Evolutionary conservation across 2,329 filamentous ascomycete species (phyloP).

Genomic region (Apiospora aurea): DNA sequence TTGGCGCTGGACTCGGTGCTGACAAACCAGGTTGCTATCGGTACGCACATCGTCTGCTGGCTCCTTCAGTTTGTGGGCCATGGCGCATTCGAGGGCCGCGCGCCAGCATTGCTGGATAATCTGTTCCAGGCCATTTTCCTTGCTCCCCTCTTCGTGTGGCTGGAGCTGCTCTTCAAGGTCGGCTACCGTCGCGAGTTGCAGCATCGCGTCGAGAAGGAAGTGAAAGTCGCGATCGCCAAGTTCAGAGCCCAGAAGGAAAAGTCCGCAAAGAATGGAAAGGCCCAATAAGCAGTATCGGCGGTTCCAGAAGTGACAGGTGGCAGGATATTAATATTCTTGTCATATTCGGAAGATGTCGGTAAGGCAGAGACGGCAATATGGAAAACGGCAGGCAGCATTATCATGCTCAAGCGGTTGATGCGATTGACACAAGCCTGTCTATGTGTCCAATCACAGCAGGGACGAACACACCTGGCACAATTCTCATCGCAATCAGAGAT

Average conservation of each 20-base stretch:
- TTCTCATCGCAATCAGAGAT: not conserved
- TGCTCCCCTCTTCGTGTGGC: conserved; percentile 96
- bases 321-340: not conserved
- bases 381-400: not conserved
- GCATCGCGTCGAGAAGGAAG: conserved; percentile 77
- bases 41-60: conserved; percentile 79
- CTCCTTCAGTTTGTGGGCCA: conserved; percentile 91
- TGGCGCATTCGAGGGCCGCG: conserved; percentile 84
- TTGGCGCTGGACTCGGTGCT: conserved; percentile 61
- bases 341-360: not conserved
- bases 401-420: not conserved
- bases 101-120: conserved; percentile 90
- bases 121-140: conserved; percentile 90
- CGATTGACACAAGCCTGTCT: not conserved
- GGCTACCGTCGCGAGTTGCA: conserved; percentile 92
- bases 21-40: conserved; percentile 66
- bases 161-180: conserved; percentile 88
- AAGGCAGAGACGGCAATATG: not conserved
- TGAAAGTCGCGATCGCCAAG: conserved; percentile 79
- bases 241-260: conserved; percentile 63
- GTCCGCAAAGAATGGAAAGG: conserved; percentile 56
- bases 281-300: conserved; percentile 47
- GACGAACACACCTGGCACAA: not conserved
- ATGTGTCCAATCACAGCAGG: not conserved
- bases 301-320: not conserved